Base-by-base conservation (phyloP, 495 filamentous ascomycete species). In the Thermothielavioides terrestris region DNA sequence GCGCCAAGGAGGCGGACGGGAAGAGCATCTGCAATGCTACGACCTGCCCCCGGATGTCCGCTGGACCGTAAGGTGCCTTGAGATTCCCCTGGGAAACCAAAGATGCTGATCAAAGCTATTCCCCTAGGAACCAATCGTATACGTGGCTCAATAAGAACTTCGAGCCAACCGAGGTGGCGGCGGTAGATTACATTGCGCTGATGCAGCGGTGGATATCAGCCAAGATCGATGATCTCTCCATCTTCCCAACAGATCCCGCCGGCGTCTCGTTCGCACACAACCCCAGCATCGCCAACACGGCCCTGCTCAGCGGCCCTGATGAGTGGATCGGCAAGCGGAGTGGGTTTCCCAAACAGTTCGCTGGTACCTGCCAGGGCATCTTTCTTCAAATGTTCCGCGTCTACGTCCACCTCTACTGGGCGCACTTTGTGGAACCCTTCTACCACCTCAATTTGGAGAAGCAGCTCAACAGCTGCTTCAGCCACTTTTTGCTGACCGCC, bases 381-480 rank as follows among this genome's bases (percentile, higher is more conserved):
- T 94, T 90, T 77, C 83, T 89, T 55, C 90, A 96, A 69, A 96
- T 96, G 85, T 92, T 95, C 77, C 88, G 90, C 31, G 88, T 90
- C 65, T 96, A 96, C 57, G 84, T 88, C 28, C 90, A 96, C 69
- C 75, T 91, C 23, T 91, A 91, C 72, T 87, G 87, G 74, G 80
- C 81, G 7, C 86, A 91, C 69, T 91, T 84, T 72, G 60, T 82
- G 46, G 83, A 88, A 42, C 86, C 85, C 9, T 88, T 88, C 68
- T 91, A 86, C 72, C 84, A 91, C 58, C 77, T 90, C 48, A 86
- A 82, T 68, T 78, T 84, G 44, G 82, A 88, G 59, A 86, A 88
- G 70, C 83, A 88, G 57, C 77, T 96, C 43, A 96, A 96, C 76
- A 94, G 88, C 65, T 92, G 87, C 69, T 96, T 95, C 66, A 86